These are phyloP conservation scores for Macroventuria anomochaeta DNA, from an alignment of 2,329 filamentous ascomycete species.

Conservation along the genomic window DNA sequence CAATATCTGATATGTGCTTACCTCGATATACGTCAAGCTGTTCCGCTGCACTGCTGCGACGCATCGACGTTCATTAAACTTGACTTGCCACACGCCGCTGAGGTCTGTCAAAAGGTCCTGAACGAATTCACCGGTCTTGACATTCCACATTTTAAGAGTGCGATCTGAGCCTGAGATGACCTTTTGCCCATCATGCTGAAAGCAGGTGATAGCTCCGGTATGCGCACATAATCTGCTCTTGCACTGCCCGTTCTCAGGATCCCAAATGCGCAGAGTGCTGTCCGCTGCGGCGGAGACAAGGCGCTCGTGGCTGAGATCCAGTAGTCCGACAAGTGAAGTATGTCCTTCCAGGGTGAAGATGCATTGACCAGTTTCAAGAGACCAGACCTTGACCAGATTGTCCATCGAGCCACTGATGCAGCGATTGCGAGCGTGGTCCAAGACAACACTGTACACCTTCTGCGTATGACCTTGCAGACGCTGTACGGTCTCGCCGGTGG, in stretches of 20 bases:
- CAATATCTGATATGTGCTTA: conserved; percentile 21
- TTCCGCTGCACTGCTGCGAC: conserved; percentile 96
- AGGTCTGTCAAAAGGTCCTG: conserved; percentile 92
- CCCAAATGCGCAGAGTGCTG: conserved; percentile 94
- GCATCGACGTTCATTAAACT: conserved; percentile 93
- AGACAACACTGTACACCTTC: conserved; percentile 96
- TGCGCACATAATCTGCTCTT: conserved; percentile 90
- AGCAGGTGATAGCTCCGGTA: conserved; percentile 97
- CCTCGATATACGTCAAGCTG: conserved; percentile 93
- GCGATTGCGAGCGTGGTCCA: conserved; percentile 88
- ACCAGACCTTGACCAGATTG: conserved; percentile 97
- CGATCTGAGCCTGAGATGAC: conserved; percentile 96
- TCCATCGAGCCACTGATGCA: conserved; percentile 99
- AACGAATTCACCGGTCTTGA: conserved; percentile 87
- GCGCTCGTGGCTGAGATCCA: conserved; percentile 87
- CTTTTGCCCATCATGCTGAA: conserved; percentile 96
- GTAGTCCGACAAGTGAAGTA: conserved; percentile 85
- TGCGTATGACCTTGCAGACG: conserved; percentile 84
- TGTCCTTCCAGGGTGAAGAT: conserved; percentile 93
- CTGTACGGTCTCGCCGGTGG: conserved; percentile 86
- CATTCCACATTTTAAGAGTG: conserved; percentile 98
- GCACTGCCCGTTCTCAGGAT: conserved; percentile 89
- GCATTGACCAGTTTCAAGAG: conserved; percentile 81
- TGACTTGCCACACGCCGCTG: conserved; percentile 98
- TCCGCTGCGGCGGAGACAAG: conserved; percentile 95